phyloP scores from a whole-genome alignment of 495 filamentous ascomycete genomes.

The Corynascus novoguineensis region DNA sequence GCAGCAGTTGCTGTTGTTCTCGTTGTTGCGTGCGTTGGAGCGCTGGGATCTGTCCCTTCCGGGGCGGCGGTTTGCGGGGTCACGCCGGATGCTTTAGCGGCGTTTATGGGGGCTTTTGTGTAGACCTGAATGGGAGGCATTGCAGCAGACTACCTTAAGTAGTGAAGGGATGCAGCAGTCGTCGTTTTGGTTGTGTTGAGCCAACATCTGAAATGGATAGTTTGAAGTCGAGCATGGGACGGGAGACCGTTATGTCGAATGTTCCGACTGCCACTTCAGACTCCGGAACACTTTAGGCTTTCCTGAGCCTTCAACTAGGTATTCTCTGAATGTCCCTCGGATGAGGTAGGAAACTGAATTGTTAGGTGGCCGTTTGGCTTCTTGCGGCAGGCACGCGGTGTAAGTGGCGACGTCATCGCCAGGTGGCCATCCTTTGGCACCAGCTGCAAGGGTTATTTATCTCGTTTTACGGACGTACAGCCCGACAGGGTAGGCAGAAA shows the following conservation, averaged over 20 bases:
- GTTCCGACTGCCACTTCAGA: neutral
- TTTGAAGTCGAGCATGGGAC: neutral
- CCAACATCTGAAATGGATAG: neutral
- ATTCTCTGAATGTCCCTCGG: neutral
- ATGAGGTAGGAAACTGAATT: neutral
- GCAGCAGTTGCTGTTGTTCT: conserved; percentile 47
- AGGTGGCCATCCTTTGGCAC: conserved; percentile 15
- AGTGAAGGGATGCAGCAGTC: neutral
- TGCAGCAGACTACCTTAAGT: too few relatives aligned
- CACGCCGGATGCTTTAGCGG: conserved; percentile 46
- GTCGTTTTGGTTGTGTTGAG: neutral
- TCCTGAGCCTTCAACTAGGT: neutral
- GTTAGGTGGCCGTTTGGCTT: neutral
- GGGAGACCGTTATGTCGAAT: neutral
- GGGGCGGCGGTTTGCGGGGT: conserved; percentile 45
- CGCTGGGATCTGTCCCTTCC: conserved; percentile 26
- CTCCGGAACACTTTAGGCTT: too few relatives aligned
- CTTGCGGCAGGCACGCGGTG: neutral
- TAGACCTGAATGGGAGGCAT: conserved; percentile 58
- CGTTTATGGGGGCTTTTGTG: conserved; percentile 54
- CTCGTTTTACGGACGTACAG: neutral
- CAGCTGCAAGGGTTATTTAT: neutral
- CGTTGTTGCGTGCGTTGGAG: conserved; percentile 39
- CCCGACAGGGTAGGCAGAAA: too few relatives aligned
- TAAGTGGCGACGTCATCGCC: conserved; percentile 31